Base-by-base conservation (phyloP, 202 grass and related monocot genomes). In the Panicum hallii region DNA sequence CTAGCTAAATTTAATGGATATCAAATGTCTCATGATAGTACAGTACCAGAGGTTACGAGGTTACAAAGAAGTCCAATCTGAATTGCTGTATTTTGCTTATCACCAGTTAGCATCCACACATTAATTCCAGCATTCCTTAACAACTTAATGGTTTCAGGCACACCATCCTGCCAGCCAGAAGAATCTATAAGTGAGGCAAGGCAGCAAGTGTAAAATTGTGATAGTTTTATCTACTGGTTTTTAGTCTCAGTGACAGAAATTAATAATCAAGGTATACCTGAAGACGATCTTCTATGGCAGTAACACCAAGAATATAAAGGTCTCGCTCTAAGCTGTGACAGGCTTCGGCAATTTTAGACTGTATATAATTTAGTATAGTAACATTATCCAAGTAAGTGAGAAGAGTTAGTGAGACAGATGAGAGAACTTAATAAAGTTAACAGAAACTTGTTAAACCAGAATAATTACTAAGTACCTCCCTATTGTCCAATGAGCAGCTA, bases 21-120 rank as follows among this genome's bases (percentile, higher is more conserved):
- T 20, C 61, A 54, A 72, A 85, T 38, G 87, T 79, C 54, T 34
- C 74, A 30, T 26, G 22, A 88, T 50, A 86, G 67, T 84, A 84
- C 62, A 81, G 19, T 75, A 88, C 95, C 95, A 81, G 91, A 89
- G 77, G 87, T 81, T 83, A 98, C 92, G 49, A 98, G 92, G 85
- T 93, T 95, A 89, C 95, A 93, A 61, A 92, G 89, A 76, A 83
- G 93, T 72, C 91, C 95, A 72, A 98, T 95, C 87, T 95, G 95
- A 76, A 98, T 93, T 6, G 95, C 95, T 78, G 95, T 98, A 66
- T 86, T 89, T 87, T 98, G 91, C 75, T 95, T 98, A 83, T 98
- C 95, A 20, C 95, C 95, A 16, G 95, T 98, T 77, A 98, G 67
- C 95, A 98, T 98, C 95, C 95, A 98, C 30, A 98, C 88, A 87